phyloP scores from a whole-genome alignment of 2,329 filamentous ascomycete species.

The Colletotrichum brevisporum region DNA sequence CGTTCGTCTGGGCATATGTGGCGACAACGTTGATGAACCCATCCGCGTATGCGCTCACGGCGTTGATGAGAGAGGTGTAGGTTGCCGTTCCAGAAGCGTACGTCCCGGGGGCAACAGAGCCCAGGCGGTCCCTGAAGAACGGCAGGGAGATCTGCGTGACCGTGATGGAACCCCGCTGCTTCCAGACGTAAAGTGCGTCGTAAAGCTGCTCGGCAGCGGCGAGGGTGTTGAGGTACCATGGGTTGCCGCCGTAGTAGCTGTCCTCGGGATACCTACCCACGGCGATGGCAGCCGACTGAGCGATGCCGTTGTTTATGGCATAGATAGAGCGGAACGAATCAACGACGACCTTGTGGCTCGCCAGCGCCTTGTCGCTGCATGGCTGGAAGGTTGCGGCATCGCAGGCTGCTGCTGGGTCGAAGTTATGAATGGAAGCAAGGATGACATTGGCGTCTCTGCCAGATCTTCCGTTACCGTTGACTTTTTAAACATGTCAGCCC shows the following conservation, averaged over 20 bases:
- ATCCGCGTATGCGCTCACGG: slow-evolving; percentile 71
- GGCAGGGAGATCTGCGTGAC: slow-evolving; percentile 75
- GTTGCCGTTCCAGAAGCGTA: slow-evolving; percentile 64
- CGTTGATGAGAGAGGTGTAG: slow-evolving; percentile 69
- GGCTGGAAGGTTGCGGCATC: slow-evolving; percentile 83
- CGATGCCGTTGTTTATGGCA: slow-evolving; percentile 75
- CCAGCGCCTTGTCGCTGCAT: slow-evolving; percentile 77
- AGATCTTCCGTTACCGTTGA: slow-evolving; percentile 72
- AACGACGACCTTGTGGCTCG: slow-evolving; percentile 82
- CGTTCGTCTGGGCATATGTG: slow-evolving; percentile 72
- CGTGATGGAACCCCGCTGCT: slow-evolving; percentile 71
- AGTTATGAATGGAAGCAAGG: slow-evolving; percentile 75
- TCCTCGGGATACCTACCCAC: slow-evolving; percentile 81
- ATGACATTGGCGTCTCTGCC: slow-evolving; percentile 82
- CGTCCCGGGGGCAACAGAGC: slow-evolving; percentile 71
- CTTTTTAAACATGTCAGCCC: slow-evolving; percentile 42
- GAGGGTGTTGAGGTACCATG: slow-evolving; percentile 84
- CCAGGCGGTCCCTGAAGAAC: slow-evolving; percentile 79
- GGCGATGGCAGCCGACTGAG: slow-evolving; percentile 70
- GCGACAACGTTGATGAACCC: slow-evolving; percentile 74
- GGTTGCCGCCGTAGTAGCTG: slow-evolving; percentile 82
- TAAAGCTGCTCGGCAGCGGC: slow-evolving; percentile 87
- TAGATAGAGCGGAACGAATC: slow-evolving; percentile 83
- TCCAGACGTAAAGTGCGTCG: slow-evolving; percentile 81
- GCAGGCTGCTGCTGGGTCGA: slow-evolving; percentile 76